Percentiles rank a stretch among this genome's conserved stretches.
phyloP scores from a whole-genome alignment of 2,329 filamentous ascomycete genomes.

The Colletotrichum sp. region DNA sequence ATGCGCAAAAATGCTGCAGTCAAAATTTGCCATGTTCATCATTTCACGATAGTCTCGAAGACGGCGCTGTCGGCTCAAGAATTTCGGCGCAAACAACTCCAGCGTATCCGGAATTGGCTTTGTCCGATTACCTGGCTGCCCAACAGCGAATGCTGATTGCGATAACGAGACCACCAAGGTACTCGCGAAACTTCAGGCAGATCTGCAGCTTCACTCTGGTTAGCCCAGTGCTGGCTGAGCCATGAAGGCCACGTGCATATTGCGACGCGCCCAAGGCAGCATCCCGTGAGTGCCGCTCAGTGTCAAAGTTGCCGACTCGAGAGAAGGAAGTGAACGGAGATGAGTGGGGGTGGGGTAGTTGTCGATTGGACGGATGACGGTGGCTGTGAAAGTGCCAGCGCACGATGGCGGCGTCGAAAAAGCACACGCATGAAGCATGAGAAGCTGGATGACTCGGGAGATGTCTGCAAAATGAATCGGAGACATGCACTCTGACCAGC shows the following conservation, averaged over 20 bases:
- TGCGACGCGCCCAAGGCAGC: background rate
- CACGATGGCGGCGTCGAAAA: background rate
- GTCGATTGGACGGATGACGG: background rate
- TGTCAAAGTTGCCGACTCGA: background rate
- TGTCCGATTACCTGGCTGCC: background rate
- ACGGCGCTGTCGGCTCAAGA: background rate
- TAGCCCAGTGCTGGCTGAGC: background rate
- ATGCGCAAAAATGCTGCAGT: background rate
- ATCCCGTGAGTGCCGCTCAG: background rate
- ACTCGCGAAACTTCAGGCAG: background rate
- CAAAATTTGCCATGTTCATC: background rate
- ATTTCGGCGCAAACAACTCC: background rate
- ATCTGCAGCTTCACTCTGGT: background rate
- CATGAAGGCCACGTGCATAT: background rate
- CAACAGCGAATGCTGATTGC: background rate
- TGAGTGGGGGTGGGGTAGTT: background rate
- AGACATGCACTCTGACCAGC: background rate
- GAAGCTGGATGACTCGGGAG: constrained; percentile 10
- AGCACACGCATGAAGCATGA: background rate
- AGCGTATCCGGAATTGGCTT: background rate
- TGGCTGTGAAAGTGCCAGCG: constrained; percentile 17
- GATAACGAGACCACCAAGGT: background rate
- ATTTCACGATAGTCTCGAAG: background rate
- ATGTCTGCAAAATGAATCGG: constrained; percentile 5
- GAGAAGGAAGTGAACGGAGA: background rate